Conservation (phyloP, 2,329 filamentous ascomycete genomes). For the Colletotrichum somersetense region DNA sequence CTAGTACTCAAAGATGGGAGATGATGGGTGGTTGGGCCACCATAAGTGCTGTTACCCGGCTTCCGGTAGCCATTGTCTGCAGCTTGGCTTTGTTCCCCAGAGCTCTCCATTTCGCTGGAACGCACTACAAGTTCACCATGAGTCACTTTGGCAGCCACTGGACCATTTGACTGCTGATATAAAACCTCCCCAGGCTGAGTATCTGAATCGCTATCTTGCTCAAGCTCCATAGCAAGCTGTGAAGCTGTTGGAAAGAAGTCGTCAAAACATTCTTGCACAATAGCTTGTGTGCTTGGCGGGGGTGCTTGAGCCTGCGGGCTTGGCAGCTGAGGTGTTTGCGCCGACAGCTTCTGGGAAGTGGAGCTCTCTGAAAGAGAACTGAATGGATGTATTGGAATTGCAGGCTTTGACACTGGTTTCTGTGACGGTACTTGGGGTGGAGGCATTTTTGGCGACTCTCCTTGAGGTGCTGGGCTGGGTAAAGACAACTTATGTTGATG, state of each 20-base stretch:
- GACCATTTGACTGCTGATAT: background rate
- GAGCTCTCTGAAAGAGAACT: background rate
- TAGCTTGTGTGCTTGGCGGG: slow-evolving; percentile 63
- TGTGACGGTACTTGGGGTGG: background rate
- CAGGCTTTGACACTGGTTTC: background rate
- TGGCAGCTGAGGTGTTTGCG: background rate
- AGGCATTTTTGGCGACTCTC: background rate
- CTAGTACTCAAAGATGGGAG: background rate
- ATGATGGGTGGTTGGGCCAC: too few species aligned
- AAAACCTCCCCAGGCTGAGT: background rate
- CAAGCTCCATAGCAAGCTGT: slow-evolving; percentile 67
- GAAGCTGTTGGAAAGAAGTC: slow-evolving; percentile 69
- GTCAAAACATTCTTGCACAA: slow-evolving; percentile 62
- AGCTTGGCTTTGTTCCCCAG: background rate
- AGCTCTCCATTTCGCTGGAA: too few species aligned
- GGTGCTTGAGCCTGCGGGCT: slow-evolving; percentile 39
- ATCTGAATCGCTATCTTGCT: slow-evolving; percentile 49
- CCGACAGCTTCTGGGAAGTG: background rate
- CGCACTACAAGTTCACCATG: background rate
- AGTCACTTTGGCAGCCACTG: background rate
- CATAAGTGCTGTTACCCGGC: background rate
- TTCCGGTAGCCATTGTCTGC: background rate
- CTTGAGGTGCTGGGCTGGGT: background rate
- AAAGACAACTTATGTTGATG: background rate
- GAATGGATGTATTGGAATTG: background rate